Base-by-base conservation (phyloP, 352 stramenopile genomes). In the Globisporangium okanoganense region DNA sequence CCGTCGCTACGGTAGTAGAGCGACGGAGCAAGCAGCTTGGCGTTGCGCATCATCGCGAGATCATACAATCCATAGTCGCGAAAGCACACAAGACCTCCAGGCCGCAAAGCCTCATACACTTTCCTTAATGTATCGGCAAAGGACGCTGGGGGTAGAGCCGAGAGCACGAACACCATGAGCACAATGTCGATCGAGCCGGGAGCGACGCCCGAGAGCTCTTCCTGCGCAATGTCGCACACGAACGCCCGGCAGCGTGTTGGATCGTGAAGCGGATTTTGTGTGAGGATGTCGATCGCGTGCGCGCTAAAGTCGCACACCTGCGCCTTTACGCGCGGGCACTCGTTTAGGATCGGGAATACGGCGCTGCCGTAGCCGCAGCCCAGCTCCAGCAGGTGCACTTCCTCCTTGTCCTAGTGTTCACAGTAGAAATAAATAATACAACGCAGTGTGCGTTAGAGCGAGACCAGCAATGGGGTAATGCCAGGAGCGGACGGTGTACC, bases 41-140 rank as follows among this genome's bases (percentile, higher is more conserved):
- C 72, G 54, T 85, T 94, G 50, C 85, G 82, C 16, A 85, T 71
- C 86, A 96, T 95, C 27, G 87, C 85, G 12, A 96, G 71, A 57
- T 96, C 87, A 67, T 92, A 96, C 18, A 94, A 72, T 12, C 83
- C 87, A 44, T 95, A 96, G 70, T 96, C 87, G 29, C 87, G 81
- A 40, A 96, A 93, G 69, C 85, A 94, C 24, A 95, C 72, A 49
- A 92, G 63, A 6, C 85, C 87, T 13, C 84, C 87, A 12, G 76
- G 78, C 29, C 73, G 76, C 36, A 91, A 62, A 5, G 73, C 72
- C 13, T 27, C 9, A 22, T 20, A 20, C 12, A 51, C 44, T 18
- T 51, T 51, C n/a, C 62, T 53, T 40, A 96, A 44, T 24, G 80
- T 78, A 22, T 57, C 43, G 1, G 38, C 51, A 33, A 92, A 87